phyloP scores from a whole-genome alignment of 805 yeast species.

The Ogataea methanolica region DNA sequence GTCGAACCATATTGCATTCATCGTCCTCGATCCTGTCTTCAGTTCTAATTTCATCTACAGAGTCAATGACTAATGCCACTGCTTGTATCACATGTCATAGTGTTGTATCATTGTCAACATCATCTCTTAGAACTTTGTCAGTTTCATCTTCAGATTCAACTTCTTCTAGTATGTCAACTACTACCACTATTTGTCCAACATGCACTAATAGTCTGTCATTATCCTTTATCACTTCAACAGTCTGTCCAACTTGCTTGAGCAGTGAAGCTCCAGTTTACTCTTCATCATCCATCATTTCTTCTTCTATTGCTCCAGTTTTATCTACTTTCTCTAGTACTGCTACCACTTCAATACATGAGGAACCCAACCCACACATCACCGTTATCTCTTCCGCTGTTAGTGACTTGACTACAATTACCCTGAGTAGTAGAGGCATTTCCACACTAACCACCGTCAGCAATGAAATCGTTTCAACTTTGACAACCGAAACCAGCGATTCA shows the following conservation, averaged over 20 bases:
- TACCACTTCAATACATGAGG: too few species aligned
- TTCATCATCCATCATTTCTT: too few species aligned
- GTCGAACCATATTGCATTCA: background rate
- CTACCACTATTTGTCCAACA: background rate
- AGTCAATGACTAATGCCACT: conserved; percentile 4
- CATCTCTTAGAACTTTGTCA: background rate
- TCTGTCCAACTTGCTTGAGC: background rate
- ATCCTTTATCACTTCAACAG: background rate
- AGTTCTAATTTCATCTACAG: background rate
- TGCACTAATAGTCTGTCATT: background rate
- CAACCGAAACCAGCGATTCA: too few species aligned
- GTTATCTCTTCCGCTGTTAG: too few species aligned
- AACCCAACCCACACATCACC: too few species aligned
- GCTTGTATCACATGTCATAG: conserved; percentile 1
- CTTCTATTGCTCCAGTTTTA: too few species aligned
- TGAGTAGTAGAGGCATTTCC: too few species aligned
- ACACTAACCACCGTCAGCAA: too few species aligned
- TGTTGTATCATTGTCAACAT: background rate
- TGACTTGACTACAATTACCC: too few species aligned
- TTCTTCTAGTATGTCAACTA: background rate
- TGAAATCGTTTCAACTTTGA: too few species aligned
- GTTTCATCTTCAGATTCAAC: background rate
- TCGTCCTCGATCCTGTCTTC: conserved; percentile 3
- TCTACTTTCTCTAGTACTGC: too few species aligned
- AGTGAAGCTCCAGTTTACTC: too few species aligned